Evolutionary conservation across 257 asterid species (phyloP).

Genomic region (Gentiana macrophylla): DNA sequence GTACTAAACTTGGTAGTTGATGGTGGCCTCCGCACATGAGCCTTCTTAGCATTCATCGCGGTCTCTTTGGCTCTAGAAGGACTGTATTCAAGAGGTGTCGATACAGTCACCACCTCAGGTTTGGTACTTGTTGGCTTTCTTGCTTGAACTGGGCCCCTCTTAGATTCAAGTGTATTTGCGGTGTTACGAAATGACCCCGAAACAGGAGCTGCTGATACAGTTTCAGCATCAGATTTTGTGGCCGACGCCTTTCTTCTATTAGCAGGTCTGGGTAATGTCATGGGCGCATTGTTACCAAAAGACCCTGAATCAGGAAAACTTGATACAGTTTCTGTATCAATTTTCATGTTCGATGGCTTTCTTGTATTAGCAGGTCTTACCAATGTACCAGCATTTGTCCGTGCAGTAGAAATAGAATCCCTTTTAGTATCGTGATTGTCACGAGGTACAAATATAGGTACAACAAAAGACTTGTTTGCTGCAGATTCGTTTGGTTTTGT

Average conservation of each 20-base stretch:
- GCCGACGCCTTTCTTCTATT: constrained; percentile 49
- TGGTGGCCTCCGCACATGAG: constrained; percentile 38
- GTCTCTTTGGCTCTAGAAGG: constrained; percentile 14
- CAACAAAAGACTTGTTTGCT: constrained; percentile 40
- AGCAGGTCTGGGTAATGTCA: constrained; percentile 12
- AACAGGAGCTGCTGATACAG: constrained; percentile 38
- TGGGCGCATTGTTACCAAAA: constrained; percentile 18
- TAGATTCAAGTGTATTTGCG: constrained; percentile 21
- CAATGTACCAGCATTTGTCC: constrained; percentile 30
- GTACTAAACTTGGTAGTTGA: constrained; percentile 48
- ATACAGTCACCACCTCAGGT: constrained; percentile 49
- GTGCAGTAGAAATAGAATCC: constrained; percentile 41
- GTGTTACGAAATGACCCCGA: constrained; percentile 26
- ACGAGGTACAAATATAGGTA: constrained; percentile 65
- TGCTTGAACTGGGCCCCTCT: constrained; percentile 40
- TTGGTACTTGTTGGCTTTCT: constrained; percentile 46
- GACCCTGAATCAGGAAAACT: constrained; percentile 38
- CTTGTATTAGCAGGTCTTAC: constrained; percentile 40
- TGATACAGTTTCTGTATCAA: constrained; percentile 52
- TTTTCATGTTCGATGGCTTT: constrained; percentile 42
- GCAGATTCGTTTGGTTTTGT: constrained; percentile 35
- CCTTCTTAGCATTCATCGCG: constrained; percentile 32
- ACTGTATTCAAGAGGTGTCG: constrained; percentile 36
- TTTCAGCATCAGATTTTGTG: constrained; percentile 49
- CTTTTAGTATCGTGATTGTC: constrained; percentile 56